These are phyloP conservation scores for Trichoderma simmonsii DNA, from an alignment of 2,329 filamentous ascomycete genomes.

Conservation along the genomic window DNA sequence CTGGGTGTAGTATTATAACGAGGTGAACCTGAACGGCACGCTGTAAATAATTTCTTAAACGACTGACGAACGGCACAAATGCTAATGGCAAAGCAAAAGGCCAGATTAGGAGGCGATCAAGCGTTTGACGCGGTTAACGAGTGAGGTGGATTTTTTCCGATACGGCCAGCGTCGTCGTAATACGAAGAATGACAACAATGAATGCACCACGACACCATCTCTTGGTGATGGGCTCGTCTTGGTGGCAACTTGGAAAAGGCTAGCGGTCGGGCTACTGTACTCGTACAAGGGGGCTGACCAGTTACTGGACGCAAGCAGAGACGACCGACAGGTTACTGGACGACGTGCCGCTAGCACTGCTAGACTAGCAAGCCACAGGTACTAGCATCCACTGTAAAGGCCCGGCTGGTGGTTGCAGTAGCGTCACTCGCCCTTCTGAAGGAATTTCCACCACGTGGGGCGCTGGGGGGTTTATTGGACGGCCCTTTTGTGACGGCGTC, in stretches of 20 bases:
- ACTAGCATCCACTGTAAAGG: not conserved
- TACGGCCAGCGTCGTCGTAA: conserved; percentile 3
- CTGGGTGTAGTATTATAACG: not conserved
- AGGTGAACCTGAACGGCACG: not conserved
- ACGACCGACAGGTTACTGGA: not conserved
- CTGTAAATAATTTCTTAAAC: not conserved
- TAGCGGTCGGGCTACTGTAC: not conserved
- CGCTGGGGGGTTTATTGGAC: not conserved
- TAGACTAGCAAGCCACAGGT: not conserved
- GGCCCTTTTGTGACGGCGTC: conserved; percentile 1
- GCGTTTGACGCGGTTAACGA: not conserved
- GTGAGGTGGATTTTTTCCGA: not conserved
- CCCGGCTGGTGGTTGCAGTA: not conserved
- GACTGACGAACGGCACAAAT: not conserved
- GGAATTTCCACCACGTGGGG: conserved; percentile 1
- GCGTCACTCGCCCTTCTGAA: not conserved
- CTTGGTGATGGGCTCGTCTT: conserved; percentile 1
- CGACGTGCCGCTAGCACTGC: not conserved
- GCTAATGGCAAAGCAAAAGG: not conserved
- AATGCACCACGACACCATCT: conserved; percentile 1
- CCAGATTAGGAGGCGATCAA: not conserved
- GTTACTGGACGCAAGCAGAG: not conserved
- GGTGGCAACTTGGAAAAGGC: not conserved
- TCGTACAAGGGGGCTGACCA: no score
- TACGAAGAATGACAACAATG: conserved; percentile 5